phyloP scores from a whole-genome alignment of 257 asterid species.

The Lithospermum erythrorhizon region DNA sequence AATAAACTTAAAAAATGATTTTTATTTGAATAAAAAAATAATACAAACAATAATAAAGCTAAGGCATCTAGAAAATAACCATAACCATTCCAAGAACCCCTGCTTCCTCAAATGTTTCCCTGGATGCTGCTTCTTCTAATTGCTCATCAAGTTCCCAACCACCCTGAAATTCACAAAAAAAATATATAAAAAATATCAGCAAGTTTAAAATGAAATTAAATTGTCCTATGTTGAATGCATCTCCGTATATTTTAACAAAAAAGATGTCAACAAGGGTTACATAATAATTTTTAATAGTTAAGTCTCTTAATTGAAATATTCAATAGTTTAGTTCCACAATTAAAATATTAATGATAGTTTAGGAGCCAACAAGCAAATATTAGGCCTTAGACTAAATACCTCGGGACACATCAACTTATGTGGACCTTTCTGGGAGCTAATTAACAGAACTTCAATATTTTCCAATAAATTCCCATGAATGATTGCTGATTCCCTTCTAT shows the following conservation, averaged over 20 bases:
- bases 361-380: slow-evolving; percentile 16
- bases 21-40: neutral
- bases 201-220: too few species aligned
- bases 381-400: slow-evolving; percentile 25
- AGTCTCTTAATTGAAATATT: too few species aligned
- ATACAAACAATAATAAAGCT: neutral
- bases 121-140: slow-evolving; percentile 68
- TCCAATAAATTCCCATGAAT: slow-evolving; percentile 19
- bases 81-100: slow-evolving; percentile 67
- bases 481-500: slow-evolving; percentile 15
- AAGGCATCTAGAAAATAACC: slow-evolving; percentile 24
- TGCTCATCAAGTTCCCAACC: slow-evolving; percentile 95
- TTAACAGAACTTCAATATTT: slow-evolving; percentile 69
- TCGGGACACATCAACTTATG: slow-evolving; percentile 82
- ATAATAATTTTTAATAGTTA: too few species aligned
- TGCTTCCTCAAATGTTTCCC: slow-evolving; percentile 91
- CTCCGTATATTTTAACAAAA: too few species aligned
- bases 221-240: too few species aligned
- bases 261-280: too few species aligned
- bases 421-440: slow-evolving; percentile 82
- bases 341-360: too few species aligned
- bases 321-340: too few species aligned
- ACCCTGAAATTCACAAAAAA: slow-evolving; percentile 34
- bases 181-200: too few species aligned
- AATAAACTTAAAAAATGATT: neutral